phyloP scores from a whole-genome alignment of 2,329 filamentous ascomycete genomes.

The Ophiostoma montium region DNA sequence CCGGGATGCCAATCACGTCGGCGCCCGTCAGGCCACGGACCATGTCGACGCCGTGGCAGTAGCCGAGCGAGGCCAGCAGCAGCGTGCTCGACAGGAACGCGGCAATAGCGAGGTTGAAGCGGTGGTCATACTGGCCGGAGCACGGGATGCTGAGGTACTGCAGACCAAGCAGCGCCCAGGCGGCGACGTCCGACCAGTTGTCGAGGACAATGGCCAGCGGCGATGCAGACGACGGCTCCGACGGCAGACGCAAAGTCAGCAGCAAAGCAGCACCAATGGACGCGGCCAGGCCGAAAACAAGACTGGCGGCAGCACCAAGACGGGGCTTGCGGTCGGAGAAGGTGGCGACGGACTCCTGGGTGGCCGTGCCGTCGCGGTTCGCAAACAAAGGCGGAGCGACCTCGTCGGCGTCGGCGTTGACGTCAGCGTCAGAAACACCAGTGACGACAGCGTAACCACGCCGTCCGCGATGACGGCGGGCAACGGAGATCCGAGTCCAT shows the following conservation, averaged over 20 bases:
- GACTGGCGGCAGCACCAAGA: slow-evolving; percentile 15
- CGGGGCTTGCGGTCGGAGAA: slow-evolving; percentile 19
- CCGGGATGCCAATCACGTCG: background rate
- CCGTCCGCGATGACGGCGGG: slow-evolving; percentile 7
- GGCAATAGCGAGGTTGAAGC: slow-evolving; percentile 16
- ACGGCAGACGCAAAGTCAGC: background rate
- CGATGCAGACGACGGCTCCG: background rate
- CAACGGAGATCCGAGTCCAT: slow-evolving; percentile 6
- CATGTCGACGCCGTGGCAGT: slow-evolving; percentile 17
- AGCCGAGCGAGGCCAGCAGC: slow-evolving; percentile 14
- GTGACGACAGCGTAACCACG: background rate
- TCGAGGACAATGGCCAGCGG: slow-evolving; percentile 3
- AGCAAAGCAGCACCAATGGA: slow-evolving; percentile 16
- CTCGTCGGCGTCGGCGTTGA: slow-evolving; percentile 11
- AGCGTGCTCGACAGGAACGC: slow-evolving; percentile 17
- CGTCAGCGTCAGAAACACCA: too few species aligned
- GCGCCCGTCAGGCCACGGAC: slow-evolving; percentile 12
- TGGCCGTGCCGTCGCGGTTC: slow-evolving; percentile 21
- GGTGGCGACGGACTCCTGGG: slow-evolving; percentile 19
- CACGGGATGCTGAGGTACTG: slow-evolving; percentile 19
- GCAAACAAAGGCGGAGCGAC: slow-evolving; percentile 17
- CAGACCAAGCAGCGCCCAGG: slow-evolving; percentile 17
- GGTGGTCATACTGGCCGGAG: slow-evolving; percentile 16
- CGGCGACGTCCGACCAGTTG: slow-evolving; percentile 14
- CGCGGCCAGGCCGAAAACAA: slow-evolving; percentile 16